phyloP scores from a whole-genome alignment of 441 rosid genomes.

The Brassica balearica region DNA sequence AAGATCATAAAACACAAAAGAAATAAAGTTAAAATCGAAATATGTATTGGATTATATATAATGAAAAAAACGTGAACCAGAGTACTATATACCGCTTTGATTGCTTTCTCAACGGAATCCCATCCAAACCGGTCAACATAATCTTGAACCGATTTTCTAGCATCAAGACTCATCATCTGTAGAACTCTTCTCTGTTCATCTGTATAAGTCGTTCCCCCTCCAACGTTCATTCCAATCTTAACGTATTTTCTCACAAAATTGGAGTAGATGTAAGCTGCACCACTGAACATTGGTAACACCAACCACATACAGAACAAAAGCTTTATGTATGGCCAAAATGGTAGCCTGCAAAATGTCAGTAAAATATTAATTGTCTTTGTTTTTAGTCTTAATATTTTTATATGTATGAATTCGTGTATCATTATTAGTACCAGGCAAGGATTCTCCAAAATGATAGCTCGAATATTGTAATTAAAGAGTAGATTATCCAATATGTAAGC shows the following conservation, averaged over 20 bases:
- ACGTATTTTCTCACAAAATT: constrained; percentile 62
- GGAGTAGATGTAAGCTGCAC: constrained; percentile 70
- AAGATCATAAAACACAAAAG: constrained; percentile 9
- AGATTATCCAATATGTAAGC: constrained; percentile 80
- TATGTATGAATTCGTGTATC: not conserved
- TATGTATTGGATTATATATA: not conserved
- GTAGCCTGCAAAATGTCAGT: constrained; percentile 51
- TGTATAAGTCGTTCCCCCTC: constrained; percentile 49
- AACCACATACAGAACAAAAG: constrained; percentile 66
- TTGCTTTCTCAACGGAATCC: constrained; percentile 73
- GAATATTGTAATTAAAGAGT: constrained; percentile 67
- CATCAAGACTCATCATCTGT: constrained; percentile 90
- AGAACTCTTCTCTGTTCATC: constrained; percentile 68
- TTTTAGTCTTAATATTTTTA: not conserved
- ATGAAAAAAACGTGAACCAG: not conserved
- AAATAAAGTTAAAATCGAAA: not conserved
- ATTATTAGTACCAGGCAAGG: constrained; percentile 56
- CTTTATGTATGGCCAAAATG: constrained; percentile 71
- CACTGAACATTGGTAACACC: constrained; percentile 70
- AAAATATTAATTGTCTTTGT: not conserved
- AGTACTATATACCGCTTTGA: constrained; percentile 63
- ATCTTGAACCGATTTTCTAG: constrained; percentile 73
- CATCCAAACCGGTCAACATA: constrained; percentile 76
- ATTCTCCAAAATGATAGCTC: constrained; percentile 59
- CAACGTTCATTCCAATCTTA: constrained; percentile 55